Base-by-base conservation (phyloP, 257 asterid species). In the Coffea canephora region DNA sequence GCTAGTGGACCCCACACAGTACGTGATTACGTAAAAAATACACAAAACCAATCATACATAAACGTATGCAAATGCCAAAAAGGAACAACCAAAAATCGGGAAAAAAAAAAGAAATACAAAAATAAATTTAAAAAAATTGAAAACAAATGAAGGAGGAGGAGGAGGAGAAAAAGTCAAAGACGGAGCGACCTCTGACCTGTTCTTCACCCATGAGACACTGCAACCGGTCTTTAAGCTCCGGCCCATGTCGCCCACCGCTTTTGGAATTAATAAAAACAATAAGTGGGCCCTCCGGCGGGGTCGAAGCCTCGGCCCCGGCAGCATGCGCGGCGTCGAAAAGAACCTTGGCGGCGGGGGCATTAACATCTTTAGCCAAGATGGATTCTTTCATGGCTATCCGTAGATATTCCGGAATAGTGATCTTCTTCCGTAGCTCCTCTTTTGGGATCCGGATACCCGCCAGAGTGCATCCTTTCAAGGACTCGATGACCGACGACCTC, bases 201-300 rank as follows among this genome's bases (percentile, higher is more conserved):
- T 95, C 97, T 83, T 92, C 95, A 27, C 91, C 97, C 98, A 95
- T 95, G 87, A 95, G 94, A 52, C 75, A 90, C 86, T 93, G 90
- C 54, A 95, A 84, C 14, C 98, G 90, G 70, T 89, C 94, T 87
- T 80, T 95, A 74, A 93, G 93, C 78, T 88, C 90, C n/a, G 96
- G 96, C 11, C 99, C 99, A 84, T 95, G 99, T 14, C 98, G 89
- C 0, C 98, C 99, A 10, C 98, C 99, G 61, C 99, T 95, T 82
- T 77, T 91, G 6, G 97, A 89, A 88, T 95, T 95, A 57, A 95
- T 84, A 76, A 95, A 95, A 21, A 93, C 98, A 0, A 95, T 91
- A 67, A 93, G 68, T 50, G 99, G 97, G 68, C 89, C 87, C 89
- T 92, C 99, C 2, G 96, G 86, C 10, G 89, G 78, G 69, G 55